Evolutionary conservation across 148 eudicot genomes (phyloP), one percentile per base, ranked within the genome.

Genomic region (Nepenthes mirabilis): DNA sequence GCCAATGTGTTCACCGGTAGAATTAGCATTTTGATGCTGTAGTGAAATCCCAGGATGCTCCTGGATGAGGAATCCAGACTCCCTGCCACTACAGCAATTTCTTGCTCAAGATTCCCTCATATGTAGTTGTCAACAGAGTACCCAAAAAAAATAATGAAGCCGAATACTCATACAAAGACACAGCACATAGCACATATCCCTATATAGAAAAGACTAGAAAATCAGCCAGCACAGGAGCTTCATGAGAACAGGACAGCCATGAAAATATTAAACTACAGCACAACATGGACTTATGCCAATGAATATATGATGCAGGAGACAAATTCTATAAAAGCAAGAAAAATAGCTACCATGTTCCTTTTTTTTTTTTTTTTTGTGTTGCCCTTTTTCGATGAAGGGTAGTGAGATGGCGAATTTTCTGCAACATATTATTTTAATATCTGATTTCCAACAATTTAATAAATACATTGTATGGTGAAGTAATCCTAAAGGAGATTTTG

Each of bases 1-100:
- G 61, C 72, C 65, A 51, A n/a, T 72, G 33, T 36, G 65, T 37
- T 65, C 66, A 61, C 57, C 58, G 56, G 60, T 34, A 60, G 71
- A 45, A 34, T 58, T 50, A 36, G 62, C 72, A 71, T 61, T 69
- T 71, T 65, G 82, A 75, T 59, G 37, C 54, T 61, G 63, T 54
- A 13, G 57, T 64, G 68, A 64, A 64, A 61, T 60, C 59, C 61
- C 72, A 43, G 73, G 60, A 59, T 36, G 57, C 48, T 69, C 64
- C 52, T 56, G 57, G 36, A 62, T 54, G 68, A 36, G 68, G 67
- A 65, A 76, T 72, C 56, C 67, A 53, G 58, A 62, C 57, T 72
- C 77, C 82, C 87, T 83, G 75, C 62, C 69, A 72, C 67, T 34
- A 66, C 14, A 68, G 58, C 55, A 61, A 66, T 43, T 64, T 51